Evolutionary conservation across 2,329 filamentous ascomycete genomes (phyloP).

Genomic region (Fusarium algeriense): DNA sequence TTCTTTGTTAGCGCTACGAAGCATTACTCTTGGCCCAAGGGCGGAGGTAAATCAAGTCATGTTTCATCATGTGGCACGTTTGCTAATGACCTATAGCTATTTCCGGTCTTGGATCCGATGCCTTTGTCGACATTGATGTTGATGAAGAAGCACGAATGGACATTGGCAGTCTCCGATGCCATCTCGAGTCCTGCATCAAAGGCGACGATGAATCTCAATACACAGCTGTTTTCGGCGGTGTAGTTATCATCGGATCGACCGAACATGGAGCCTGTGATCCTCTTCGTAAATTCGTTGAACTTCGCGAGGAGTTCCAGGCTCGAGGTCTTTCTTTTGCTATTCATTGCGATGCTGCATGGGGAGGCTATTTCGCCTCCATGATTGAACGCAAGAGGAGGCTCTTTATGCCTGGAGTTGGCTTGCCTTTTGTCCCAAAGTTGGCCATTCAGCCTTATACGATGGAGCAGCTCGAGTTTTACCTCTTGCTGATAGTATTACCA

Average conservation of each 20-base stretch:
- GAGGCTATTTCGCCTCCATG: constrained; percentile 1
- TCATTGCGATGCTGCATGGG: constrained; percentile 1
- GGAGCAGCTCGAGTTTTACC: neutral
- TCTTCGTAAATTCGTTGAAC: neutral
- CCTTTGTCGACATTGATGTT: neutral
- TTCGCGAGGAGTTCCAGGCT: neutral
- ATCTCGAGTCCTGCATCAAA: neutral
- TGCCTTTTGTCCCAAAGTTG: neutral
- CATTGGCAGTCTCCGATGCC: neutral
- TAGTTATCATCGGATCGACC: neutral
- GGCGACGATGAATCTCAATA: neutral
- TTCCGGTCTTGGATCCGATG: neutral
- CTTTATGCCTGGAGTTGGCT: neutral
- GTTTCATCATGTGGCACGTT: no score
- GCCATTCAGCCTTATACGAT: neutral
- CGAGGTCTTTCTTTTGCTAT: neutral
- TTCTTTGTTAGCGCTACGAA: constrained; percentile 5
- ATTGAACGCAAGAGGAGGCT: neutral
- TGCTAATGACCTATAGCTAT: neutral
- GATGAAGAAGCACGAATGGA: neutral
- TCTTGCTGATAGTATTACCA: neutral
- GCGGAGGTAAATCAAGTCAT: neutral
- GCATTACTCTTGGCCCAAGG: constrained; percentile 6
- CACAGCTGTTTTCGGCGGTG: neutral
- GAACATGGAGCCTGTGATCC: neutral